A percentile compares a stretch with the other conserved stretches of the same genome.
These are phyloP conservation scores for Curvularia hawaiiensis DNA, from an alignment of 2,329 filamentous ascomycete genomes.

Conservation along the genomic window DNA sequence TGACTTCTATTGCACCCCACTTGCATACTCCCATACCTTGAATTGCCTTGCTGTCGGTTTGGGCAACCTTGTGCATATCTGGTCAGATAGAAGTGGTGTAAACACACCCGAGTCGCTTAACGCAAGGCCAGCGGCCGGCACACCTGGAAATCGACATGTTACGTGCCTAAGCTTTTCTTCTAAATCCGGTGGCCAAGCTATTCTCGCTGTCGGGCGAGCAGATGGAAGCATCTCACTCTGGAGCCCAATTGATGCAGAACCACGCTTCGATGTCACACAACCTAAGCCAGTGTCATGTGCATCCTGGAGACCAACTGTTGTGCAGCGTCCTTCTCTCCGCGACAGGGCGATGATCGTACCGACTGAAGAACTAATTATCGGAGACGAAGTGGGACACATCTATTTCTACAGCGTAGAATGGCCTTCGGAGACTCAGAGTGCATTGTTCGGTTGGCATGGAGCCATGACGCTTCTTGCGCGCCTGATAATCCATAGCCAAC, in stretches of 20 bases:
- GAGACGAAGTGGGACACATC: slow-evolving; percentile 80
- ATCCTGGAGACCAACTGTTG: slow-evolving; percentile 73
- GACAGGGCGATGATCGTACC: slow-evolving; percentile 59
- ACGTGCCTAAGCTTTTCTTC: slow-evolving; percentile 94
- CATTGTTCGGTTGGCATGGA: slow-evolving; percentile 77
- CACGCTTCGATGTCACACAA: slow-evolving; percentile 77
- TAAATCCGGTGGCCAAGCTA: slow-evolving; percentile 71
- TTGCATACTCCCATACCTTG: slow-evolving; percentile 80
- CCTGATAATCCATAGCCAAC: slow-evolving; percentile 80
- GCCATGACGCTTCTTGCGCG: slow-evolving; percentile 77
- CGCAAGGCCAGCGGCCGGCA: slow-evolving; percentile 52
- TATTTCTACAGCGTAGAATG: slow-evolving; percentile 93
- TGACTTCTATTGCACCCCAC: slow-evolving; percentile 91
- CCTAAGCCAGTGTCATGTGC: slow-evolving; percentile 77
- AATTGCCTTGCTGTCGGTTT: slow-evolving; percentile 84
- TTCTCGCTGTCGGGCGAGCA: slow-evolving; percentile 83
- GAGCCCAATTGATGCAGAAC: slow-evolving; percentile 71
- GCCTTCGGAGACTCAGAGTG: slow-evolving; percentile 63
- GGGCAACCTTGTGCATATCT: slow-evolving; percentile 79
- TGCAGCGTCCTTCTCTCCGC: slow-evolving; percentile 56
- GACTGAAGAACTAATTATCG: slow-evolving; percentile 84
- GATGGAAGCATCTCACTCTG: slow-evolving; percentile 78
- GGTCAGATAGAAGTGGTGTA: slow-evolving; percentile 79
- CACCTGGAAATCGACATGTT: slow-evolving; percentile 56
- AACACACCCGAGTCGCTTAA: slow-evolving; percentile 60